Evolutionary conservation across 2,329 filamentous ascomycete genomes (phyloP).

Genomic region (Colletotrichum tropicale): DNA sequence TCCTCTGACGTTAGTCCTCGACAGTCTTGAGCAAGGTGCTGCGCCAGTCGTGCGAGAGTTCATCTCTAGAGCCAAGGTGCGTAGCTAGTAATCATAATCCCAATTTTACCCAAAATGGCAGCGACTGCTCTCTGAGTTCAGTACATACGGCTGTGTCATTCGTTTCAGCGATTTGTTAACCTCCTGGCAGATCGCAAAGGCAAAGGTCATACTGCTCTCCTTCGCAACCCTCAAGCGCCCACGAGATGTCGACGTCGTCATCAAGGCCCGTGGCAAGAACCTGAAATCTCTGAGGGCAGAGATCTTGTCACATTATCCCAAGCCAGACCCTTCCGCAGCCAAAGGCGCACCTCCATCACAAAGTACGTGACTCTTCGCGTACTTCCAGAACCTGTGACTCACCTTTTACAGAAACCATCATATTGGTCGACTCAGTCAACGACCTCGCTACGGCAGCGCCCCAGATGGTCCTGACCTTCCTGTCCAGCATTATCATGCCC

Average conservation of each 20-base stretch:
- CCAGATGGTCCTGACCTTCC: slow-evolving; percentile 68
- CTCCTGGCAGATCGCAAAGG: slow-evolving; percentile 58
- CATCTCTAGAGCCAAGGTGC: slow-evolving; percentile 74
- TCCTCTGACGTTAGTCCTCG: slow-evolving; percentile 84
- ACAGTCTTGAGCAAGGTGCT: slow-evolving; percentile 83
- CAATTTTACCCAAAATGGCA: neutral
- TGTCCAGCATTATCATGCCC: slow-evolving; percentile 71
- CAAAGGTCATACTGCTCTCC: slow-evolving; percentile 76
- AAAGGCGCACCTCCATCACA: slow-evolving; percentile 38
- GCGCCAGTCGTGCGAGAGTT: slow-evolving; percentile 75
- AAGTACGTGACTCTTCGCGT: slow-evolving; percentile 41
- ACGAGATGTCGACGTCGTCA: slow-evolving; percentile 67
- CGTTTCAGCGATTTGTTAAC: neutral
- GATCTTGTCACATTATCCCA: slow-evolving; percentile 56
- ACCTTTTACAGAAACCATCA: slow-evolving; percentile 62
- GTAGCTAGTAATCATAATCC: slow-evolving; percentile 13
- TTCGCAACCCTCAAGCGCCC: slow-evolving; percentile 75
- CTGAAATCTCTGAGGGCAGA: slow-evolving; percentile 63
- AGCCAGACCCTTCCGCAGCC: slow-evolving; percentile 37
- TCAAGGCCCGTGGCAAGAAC: slow-evolving; percentile 66
- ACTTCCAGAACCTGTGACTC: slow-evolving; percentile 3
- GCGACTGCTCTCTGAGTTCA: neutral
- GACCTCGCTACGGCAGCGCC: slow-evolving; percentile 60
- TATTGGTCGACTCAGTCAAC: slow-evolving; percentile 83
- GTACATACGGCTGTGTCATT: neutral